Evolutionary conservation across 2,329 filamentous ascomycete genomes (phyloP), one percentile per base, ranked within the genome.

Genomic region (Venturia pyrina): DNA sequence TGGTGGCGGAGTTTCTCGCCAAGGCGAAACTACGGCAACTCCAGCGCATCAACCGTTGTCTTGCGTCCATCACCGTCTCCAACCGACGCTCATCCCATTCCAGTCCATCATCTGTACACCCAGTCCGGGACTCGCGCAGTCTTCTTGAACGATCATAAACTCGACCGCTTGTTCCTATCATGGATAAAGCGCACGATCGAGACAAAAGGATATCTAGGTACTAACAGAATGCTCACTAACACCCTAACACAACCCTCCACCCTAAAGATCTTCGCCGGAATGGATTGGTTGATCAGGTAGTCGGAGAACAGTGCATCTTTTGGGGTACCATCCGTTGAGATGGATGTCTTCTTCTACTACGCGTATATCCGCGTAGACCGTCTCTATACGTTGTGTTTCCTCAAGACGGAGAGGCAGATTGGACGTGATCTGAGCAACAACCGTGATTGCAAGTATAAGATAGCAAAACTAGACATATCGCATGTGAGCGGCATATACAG

Each of bases 341-440:
- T 76, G 32, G 0, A 72, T 75, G 32, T 80, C 77, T 5, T 73
- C 66, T 2, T 69, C 69, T 0, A 79, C 72, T 5, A 71, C 61
- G 41, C 77, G 75, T 3, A 72, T 71, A 13, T 70, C 70, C 2
- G 72, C 70, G 24, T 72, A 66, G 17, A 69, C 68, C 1, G 70
- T 69, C 13, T 72, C 69, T 6, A 68, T 65, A 4, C 77, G 75
- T 37, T 76, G 70, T 17, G 72, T 74, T 68, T 79, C 77, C 50
- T 79, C 75, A 75, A 73, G 0, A 72, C 68, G 3, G 76, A 76
- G 1, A 78, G 50, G 0, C 77, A 70, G 2, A 77, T 68, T 0
- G 75, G 76, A 56, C 77, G 44, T n/a, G 8, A 46, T 21, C 3
- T 3, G 40, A 10, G 13, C 40, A 43, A 43, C 13, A 43, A 15